Percentiles rank a stretch among this genome's conserved stretches.
phyloP scores from a whole-genome alignment of 2,329 filamentous ascomycete genomes.

The Colletotrichum sp. region DNA sequence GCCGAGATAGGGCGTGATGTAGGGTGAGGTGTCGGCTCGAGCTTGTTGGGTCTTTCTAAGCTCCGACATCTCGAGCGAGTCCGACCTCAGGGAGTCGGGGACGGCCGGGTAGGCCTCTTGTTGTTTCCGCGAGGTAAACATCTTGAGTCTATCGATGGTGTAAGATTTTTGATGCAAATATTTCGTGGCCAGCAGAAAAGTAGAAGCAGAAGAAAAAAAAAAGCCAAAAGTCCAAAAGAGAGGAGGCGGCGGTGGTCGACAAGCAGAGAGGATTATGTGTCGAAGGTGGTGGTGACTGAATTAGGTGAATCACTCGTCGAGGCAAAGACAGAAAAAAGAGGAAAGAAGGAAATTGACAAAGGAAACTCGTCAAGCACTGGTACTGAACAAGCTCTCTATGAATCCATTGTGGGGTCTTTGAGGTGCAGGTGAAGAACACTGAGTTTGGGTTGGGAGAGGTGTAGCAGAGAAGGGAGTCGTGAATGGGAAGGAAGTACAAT shows the following conservation, averaged over 20 bases:
- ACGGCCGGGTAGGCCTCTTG: conserved; percentile 39
- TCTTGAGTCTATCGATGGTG: conserved; percentile 35
- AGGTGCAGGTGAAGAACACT: background rate
- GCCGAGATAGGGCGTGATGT: conserved; percentile 89
- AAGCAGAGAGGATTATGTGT: background rate
- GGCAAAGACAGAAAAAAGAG: background rate
- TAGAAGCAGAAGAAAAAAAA: background rate
- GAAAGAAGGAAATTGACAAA: conserved; percentile 19
- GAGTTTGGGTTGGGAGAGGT: background rate
- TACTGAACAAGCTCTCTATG: conserved; percentile 18
- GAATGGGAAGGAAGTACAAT: conserved; percentile 4
- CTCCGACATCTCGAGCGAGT: conserved; percentile 40
- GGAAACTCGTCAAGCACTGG: conserved; percentile 20
- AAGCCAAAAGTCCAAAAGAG: background rate
- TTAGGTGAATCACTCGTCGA: conserved; percentile 14
- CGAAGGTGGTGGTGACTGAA: background rate
- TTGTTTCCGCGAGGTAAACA: conserved; percentile 40
- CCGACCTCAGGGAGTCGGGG: conserved; percentile 39
- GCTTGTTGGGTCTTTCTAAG: conserved; percentile 33
- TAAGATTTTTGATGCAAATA: conserved; percentile 2
- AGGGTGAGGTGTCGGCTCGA: conserved; percentile 64
- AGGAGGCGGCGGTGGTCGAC: background rate
- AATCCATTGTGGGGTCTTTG: conserved; percentile 16
- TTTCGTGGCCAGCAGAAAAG: conserved; percentile 8
- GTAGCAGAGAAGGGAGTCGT: background rate